Conservation (phyloP, 1,284 basidiomycete species). For the Trametes polyzona region DNA sequence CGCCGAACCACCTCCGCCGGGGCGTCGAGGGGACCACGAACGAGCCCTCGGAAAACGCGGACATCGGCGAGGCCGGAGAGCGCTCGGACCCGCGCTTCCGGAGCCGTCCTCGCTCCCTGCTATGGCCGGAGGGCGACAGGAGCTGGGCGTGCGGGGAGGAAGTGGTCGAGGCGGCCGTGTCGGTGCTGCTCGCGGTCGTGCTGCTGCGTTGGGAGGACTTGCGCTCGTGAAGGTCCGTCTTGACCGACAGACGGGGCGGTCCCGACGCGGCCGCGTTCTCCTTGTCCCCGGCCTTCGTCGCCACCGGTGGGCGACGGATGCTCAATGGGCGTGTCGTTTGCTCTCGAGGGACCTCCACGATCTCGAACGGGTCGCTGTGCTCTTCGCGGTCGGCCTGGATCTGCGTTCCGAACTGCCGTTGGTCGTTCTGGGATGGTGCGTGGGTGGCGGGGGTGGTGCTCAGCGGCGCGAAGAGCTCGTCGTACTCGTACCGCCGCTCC, state of each 20-base stretch:
- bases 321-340: conserved; percentile 35
- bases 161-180: conserved; percentile 32
- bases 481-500: conserved; percentile 12
- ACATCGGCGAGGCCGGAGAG: conserved; percentile 46
- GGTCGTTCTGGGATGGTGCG: conserved; percentile 13
- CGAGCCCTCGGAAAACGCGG: conserved; percentile 46
- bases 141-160: conserved; percentile 51
- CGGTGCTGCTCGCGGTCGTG: conserved; percentile 32
- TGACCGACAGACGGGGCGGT: conserved; percentile 22
- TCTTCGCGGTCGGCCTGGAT: conserved; percentile 14
- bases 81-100: conserved; percentile 44
- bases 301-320: conserved; percentile 35
- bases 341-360: conserved; percentile 14
- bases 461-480: conserved; percentile 22
- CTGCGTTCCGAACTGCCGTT: conserved; percentile 15
- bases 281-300: conserved; percentile 31
- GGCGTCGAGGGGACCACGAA: conserved; percentile 51
- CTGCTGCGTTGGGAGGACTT: conserved; percentile 50
- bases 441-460: conserved; percentile 15
- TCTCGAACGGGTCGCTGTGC: conserved; percentile 16
- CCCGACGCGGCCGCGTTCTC: conserved; percentile 32
- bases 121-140: conserved; percentile 43
- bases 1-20: conserved; percentile 86
- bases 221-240: conserved; percentile 33
- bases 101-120: conserved; percentile 43